These are phyloP conservation scores for Erodium texanum DNA, from an alignment of 441 rosid species.

Conservation along the genomic window DNA sequence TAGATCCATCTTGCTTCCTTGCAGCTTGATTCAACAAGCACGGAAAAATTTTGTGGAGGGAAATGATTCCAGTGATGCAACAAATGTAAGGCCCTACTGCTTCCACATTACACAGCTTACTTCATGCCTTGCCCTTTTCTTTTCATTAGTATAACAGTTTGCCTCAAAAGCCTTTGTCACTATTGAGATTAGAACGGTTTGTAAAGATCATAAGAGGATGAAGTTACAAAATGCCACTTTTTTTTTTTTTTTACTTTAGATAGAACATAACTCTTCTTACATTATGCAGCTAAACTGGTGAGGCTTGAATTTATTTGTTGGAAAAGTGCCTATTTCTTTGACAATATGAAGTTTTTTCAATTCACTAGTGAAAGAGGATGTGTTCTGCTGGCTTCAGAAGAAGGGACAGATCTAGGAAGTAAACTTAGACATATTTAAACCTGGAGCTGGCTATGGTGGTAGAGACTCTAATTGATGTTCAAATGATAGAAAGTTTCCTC, in stretches of 20 bases:
- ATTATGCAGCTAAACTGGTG: slow-evolving; percentile 1
- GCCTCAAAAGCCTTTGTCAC: neutral
- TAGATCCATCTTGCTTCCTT: slow-evolving; percentile 18
- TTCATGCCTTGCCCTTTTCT: slow-evolving; percentile 6
- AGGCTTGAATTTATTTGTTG: slow-evolving; percentile 4
- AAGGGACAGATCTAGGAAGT: neutral
- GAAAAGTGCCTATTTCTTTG: neutral
- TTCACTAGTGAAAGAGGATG: neutral
- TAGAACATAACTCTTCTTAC: neutral
- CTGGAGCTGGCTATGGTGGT: neutral
- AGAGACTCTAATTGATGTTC: neutral
- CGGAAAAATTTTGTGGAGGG: slow-evolving; percentile 42
- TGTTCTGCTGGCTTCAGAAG: slow-evolving; percentile 3
- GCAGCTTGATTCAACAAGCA: slow-evolving; percentile 53
- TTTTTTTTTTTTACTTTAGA: neutral
- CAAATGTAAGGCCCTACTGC: slow-evolving; percentile 36
- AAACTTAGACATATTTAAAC: neutral
- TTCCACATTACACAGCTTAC: slow-evolving; percentile 12
- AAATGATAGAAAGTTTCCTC: neutral
- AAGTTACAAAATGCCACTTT: neutral
- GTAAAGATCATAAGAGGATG: slow-evolving; percentile 7
- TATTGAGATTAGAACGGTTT: neutral
- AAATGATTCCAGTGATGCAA: slow-evolving; percentile 37
- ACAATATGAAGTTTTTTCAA: neutral
- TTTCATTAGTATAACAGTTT: slow-evolving; percentile 3